phyloP scores from a whole-genome alignment of 257 asterid species.

The Gentiana straminea region DNA sequence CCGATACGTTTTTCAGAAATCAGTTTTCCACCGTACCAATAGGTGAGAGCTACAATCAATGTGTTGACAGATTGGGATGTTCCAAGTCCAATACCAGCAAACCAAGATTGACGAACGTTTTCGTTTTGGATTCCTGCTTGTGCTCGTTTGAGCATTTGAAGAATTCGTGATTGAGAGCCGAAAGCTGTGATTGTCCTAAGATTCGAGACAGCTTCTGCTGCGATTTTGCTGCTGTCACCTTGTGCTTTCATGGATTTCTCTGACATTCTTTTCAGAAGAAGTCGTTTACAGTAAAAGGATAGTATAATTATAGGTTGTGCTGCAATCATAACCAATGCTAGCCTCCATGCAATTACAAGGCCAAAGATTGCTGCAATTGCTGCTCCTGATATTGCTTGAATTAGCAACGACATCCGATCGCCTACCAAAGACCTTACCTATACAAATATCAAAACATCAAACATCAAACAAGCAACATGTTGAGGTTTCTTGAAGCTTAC shows the following conservation, averaged over 20 bases:
- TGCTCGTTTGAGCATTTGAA: slow-evolving; percentile 60
- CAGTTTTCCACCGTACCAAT: slow-evolving; percentile 88
- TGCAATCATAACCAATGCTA: slow-evolving; percentile 83
- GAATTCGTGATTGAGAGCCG: slow-evolving; percentile 67
- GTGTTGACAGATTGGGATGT: slow-evolving; percentile 73
- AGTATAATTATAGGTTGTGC: slow-evolving; percentile 66
- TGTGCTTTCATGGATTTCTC: slow-evolving; percentile 66
- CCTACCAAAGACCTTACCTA: slow-evolving; percentile 92
- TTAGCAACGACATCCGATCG: slow-evolving; percentile 64
- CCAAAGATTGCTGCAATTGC: slow-evolving; percentile 77
- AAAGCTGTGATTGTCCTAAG: slow-evolving; percentile 74
- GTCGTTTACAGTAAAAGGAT: slow-evolving; percentile 55
- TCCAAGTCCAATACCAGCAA: slow-evolving; percentile 79
- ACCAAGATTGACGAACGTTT: slow-evolving; percentile 77
- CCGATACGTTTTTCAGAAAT: slow-evolving; percentile 44
- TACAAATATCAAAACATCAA: slow-evolving; percentile 2
- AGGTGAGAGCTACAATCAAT: slow-evolving; percentile 66
- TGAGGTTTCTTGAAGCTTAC: neutral
- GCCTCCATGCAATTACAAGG: slow-evolving; percentile 66
- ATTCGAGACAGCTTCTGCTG: slow-evolving; percentile 91
- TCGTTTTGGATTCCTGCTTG: slow-evolving; percentile 69
- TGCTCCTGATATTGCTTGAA: slow-evolving; percentile 70
- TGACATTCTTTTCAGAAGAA: slow-evolving; percentile 68
- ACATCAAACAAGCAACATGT: neutral
- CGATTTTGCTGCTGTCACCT: slow-evolving; percentile 74